Conservation (phyloP, 2,329 filamentous ascomycete species). For the Exophiala aquamarina region DNA sequence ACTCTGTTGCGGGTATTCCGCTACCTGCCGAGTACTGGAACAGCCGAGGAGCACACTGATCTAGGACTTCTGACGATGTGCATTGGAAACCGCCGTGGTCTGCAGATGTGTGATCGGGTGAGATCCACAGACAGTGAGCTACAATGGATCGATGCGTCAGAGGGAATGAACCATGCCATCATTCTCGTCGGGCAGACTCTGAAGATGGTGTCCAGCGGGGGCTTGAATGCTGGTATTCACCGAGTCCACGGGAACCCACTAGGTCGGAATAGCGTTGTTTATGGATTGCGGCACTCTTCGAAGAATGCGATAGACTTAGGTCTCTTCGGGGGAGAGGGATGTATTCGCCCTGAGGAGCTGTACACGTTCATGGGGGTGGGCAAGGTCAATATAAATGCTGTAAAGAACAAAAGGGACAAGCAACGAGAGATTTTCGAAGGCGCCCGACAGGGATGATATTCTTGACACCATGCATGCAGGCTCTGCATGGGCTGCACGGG, state of each 20-base stretch:
- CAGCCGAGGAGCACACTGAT: conserved; percentile 30
- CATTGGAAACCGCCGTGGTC: conserved; percentile 27
- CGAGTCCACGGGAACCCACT: conserved; percentile 28
- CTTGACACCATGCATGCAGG: too few species aligned
- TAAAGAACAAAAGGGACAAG: conserved; percentile 41
- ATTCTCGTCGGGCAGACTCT: conserved; percentile 29
- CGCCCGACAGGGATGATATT: neutral
- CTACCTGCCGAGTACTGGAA: conserved; percentile 27
- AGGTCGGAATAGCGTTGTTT: conserved; percentile 30
- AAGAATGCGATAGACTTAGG: conserved; percentile 27
- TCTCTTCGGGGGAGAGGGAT: conserved; percentile 27
- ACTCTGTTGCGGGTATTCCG: conserved; percentile 31
- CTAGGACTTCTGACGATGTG: conserved; percentile 32
- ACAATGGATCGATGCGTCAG: conserved; percentile 23
- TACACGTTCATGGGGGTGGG: conserved; percentile 26
- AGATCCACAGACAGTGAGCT: conserved; percentile 3
- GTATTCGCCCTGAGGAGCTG: conserved; percentile 22
- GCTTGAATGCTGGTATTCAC: conserved; percentile 28
- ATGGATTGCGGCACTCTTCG: conserved; percentile 28
- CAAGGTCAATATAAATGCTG: conserved; percentile 35
- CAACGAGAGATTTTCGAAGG: conserved; percentile 28
- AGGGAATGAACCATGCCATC: conserved; percentile 9
- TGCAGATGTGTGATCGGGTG: conserved; percentile 27
- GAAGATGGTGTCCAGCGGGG: conserved; percentile 22
- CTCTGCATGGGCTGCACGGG: too few species aligned